Conservation (phyloP, 2,329 filamentous ascomycete genomes). For the Ophiostoma sp. region DNA sequence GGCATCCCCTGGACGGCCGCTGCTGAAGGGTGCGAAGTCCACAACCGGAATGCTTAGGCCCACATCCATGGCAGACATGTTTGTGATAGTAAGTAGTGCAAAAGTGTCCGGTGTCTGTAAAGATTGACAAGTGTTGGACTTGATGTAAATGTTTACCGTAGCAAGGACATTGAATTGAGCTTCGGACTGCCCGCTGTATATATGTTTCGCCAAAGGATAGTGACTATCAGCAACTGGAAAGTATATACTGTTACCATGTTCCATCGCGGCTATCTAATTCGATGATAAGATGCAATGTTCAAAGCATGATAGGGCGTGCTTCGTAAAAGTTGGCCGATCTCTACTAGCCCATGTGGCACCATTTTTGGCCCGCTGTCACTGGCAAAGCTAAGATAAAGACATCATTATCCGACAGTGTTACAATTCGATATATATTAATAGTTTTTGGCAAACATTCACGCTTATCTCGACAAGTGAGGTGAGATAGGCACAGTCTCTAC, state of each 20-base stretch:
- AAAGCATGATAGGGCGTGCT: background rate
- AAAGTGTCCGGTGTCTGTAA: background rate
- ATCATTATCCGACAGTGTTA: background rate
- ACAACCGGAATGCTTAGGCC: background rate
- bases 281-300: background rate
- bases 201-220: background rate
- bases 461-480: background rate
- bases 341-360: background rate
- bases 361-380: background rate
- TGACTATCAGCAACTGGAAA: background rate
- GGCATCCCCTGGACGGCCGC: background rate
- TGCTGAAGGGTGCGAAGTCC: background rate
- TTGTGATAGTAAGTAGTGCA: background rate
- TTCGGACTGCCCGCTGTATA: background rate
- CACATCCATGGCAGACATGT: background rate
- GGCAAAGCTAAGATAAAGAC: background rate
- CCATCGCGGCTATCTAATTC: slow-evolving; percentile 1
- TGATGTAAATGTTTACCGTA: background rate
- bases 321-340: background rate
- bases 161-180: background rate
- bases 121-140: background rate
- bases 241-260: background rate
- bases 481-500: background rate
- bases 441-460: background rate
- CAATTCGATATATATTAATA: background rate